Base-by-base conservation (phyloP, 495 filamentous ascomycete species). In the Glonium stellatum region DNA sequence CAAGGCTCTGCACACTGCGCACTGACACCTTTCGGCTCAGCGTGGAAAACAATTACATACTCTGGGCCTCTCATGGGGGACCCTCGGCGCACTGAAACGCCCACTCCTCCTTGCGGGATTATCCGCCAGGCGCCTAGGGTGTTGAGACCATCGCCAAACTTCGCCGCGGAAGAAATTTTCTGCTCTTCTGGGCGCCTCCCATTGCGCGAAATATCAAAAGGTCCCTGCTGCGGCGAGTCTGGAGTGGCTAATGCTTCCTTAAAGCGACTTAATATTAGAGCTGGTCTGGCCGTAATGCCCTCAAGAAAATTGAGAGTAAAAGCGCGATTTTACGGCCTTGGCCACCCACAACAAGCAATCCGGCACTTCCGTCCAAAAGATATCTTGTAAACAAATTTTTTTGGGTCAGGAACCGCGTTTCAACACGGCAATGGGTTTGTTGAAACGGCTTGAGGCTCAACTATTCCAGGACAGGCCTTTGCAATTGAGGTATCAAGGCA, bases 321-420 rank as follows among this genome's bases (percentile, higher is more conserved):
- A 51, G 48, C 63, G 63, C 59, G 63, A 62, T 66, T 66, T 66
- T 61, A 13, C 21, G 23, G 18, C 8, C 55, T 62, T 61, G 63
- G 54, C 63, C 51, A 59, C 59, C 41, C 31, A 46, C 15, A 54
- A 56, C 35, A 44, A 58, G 48, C 61, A 47, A 49, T 18, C 55
- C 55, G 51, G 34, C 0, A 35, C 25, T 54, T n/a, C 50, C 50
- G 18, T 23, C 21, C 21, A 8, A 34, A 35, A 34, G n/a, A 54
- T 2, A 31, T 31, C 12, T 23, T 54, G 50, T 18, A 27, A 54
- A 31, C 25, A 35, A 34, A 18, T 54, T 35, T 34, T 6, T 25
- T 34, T 55, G 3, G 2, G 31, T n/a, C 54, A 37, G 18, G 22
- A 21, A 36, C 57, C 47, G 31, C 44, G 49, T n/a, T 49, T 44